These are phyloP conservation scores for Gnaphalium uliginosum DNA, from an alignment of 129 eudicot species.

Conservation along the genomic window DNA sequence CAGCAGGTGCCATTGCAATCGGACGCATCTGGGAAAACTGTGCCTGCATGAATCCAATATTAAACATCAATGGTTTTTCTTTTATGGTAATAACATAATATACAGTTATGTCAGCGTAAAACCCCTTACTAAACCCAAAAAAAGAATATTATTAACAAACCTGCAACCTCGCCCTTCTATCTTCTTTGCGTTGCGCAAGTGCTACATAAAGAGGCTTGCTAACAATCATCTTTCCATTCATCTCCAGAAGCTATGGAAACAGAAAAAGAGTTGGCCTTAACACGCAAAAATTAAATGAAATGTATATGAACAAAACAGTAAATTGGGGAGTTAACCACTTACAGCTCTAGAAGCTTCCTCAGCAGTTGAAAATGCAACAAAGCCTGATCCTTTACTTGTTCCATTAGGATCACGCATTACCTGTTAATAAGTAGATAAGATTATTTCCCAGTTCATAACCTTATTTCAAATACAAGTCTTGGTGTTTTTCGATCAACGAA, in stretches of 20 bases:
- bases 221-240: conserved; percentile 88
- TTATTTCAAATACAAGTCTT: not conserved
- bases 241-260: conserved; percentile 60
- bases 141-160: conserved; percentile 31
- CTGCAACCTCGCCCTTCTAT: conserved; percentile 91
- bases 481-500: conserved; percentile 23
- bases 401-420: conserved; percentile 91
- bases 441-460: not conserved
- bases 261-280: not conserved
- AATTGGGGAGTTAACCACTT: conserved; percentile 29
- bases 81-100: not conserved
- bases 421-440: conserved; percentile 32
- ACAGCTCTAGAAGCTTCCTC: conserved; percentile 97
- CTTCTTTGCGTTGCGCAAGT: conserved; percentile 87
- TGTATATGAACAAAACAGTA: not conserved
- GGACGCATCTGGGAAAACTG: conserved; percentile 94
- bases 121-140: not conserved
- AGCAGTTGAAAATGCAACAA: conserved; percentile 85
- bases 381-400: conserved; percentile 80
- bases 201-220: conserved; percentile 94
- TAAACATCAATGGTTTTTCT: not conserved
- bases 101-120: not conserved
- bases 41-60: conserved; percentile 48
- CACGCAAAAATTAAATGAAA: not conserved
- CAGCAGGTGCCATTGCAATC: conserved; percentile 67